These are phyloP conservation scores for Sclerotinia glacialis DNA, from an alignment of 2,329 filamentous ascomycete species.

Conservation along the genomic window DNA sequence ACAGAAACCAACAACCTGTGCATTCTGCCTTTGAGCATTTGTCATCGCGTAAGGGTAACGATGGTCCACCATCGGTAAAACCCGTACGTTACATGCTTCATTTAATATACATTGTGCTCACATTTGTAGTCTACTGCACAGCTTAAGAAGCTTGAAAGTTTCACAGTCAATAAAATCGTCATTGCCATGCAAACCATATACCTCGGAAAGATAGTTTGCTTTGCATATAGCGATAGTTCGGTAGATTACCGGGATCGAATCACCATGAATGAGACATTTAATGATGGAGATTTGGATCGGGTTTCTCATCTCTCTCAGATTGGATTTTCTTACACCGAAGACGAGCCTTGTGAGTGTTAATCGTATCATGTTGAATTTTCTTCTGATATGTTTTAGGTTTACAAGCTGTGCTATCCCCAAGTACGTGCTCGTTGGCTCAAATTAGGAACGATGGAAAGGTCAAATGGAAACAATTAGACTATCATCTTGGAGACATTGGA, in stretches of 20 bases:
- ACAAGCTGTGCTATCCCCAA: constrained; percentile 60
- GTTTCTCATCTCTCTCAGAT: constrained; percentile 72
- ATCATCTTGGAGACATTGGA: constrained; percentile 49
- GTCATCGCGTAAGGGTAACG: constrained; percentile 57
- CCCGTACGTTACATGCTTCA: constrained; percentile 32
- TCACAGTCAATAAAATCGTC: constrained; percentile 67
- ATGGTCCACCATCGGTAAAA: constrained; percentile 14
- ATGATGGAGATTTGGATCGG: constrained; percentile 60
- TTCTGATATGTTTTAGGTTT: constrained; percentile 45
- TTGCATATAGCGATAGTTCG: constrained; percentile 76
- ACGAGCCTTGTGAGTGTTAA: constrained; percentile 57
- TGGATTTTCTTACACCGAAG: constrained; percentile 69
- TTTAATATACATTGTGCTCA: constrained; percentile 15
- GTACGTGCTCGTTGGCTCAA: constrained; percentile 56
- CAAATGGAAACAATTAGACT: constrained; percentile 56
- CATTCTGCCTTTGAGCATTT: constrained; percentile 78
- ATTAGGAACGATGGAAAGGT: constrained; percentile 57
- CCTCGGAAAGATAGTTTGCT: constrained; percentile 67
- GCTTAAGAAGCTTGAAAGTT: constrained; percentile 65
- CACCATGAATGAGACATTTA: constrained; percentile 66
- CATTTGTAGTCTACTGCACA: constrained; percentile 42
- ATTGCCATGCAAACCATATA: constrained; percentile 66
- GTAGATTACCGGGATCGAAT: constrained; percentile 76
- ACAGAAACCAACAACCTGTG: constrained; percentile 58
- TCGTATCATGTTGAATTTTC: not conserved